These are phyloP conservation scores for Citrus unshiu DNA, from an alignment of 345 rosid species.

Conservation along the genomic window DNA sequence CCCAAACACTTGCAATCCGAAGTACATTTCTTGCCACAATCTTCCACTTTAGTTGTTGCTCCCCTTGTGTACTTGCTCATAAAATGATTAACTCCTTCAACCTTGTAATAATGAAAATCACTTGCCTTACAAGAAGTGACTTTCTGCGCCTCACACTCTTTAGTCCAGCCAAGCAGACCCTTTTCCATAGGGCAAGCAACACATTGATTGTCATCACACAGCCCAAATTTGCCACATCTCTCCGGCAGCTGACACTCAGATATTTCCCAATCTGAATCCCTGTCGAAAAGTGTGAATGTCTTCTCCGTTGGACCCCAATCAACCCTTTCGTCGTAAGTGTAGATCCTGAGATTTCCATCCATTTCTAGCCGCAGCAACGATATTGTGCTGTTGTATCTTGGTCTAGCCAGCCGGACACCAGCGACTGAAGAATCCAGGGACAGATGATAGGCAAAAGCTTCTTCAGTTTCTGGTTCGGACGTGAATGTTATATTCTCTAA, in stretches of 20 bases:
- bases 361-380: conserved; percentile 38
- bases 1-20: conserved; percentile 59
- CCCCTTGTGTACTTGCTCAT: conserved; percentile 39
- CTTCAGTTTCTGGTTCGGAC: conserved; percentile 5
- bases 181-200: conserved; percentile 41
- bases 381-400: conserved; percentile 36
- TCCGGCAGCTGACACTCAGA: conserved; percentile 39
- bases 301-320: conserved; percentile 33
- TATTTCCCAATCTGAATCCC: conserved; percentile 14
- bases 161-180: conserved; percentile 41
- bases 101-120: conserved; percentile 31
- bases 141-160: conserved; percentile 26
- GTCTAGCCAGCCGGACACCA: not conserved
- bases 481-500: conserved; percentile 16
- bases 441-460: conserved; percentile 20
- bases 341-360: conserved; percentile 43
- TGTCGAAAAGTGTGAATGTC: conserved; percentile 34
- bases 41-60: conserved; percentile 26
- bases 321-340: conserved; percentile 31
- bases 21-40: conserved; percentile 47
- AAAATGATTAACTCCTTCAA: conserved; percentile 53
- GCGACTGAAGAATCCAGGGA: not conserved
- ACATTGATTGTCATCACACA: conserved; percentile 43
- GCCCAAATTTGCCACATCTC: conserved; percentile 41
- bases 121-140: conserved; percentile 25